phyloP scores from a whole-genome alignment of 768 basidiomycete species.

The Neoboletus subvelutipes region DNA sequence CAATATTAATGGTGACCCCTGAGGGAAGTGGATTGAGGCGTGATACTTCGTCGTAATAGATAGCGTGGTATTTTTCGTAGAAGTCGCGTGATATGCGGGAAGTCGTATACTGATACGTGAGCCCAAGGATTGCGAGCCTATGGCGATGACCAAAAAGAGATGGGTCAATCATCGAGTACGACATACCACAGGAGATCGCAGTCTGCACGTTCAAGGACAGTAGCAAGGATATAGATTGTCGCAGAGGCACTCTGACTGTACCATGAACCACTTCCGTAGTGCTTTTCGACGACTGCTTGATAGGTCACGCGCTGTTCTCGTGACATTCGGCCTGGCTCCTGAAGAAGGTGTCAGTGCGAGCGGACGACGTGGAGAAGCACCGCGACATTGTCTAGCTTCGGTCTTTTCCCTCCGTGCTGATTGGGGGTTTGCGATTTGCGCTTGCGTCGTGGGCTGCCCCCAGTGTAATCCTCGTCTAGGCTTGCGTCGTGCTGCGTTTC shows the following conservation, averaged over 20 bases:
- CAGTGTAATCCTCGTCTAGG: constrained; percentile 42
- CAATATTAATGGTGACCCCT: constrained; percentile 35
- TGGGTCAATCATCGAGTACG: not conserved
- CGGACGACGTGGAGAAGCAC: not conserved
- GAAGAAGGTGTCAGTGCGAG: constrained; percentile 7
- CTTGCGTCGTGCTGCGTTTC: constrained; percentile 41
- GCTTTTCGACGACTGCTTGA: constrained; percentile 65
- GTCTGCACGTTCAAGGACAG: constrained; percentile 87
- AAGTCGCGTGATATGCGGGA: constrained; percentile 82
- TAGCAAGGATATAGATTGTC: constrained; percentile 87
- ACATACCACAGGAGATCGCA: constrained; percentile 89
- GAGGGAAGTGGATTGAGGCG: constrained; percentile 75
- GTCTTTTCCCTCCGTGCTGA: constrained; percentile 53
- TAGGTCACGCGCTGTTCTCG: constrained; percentile 69
- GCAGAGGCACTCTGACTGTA: constrained; percentile 89
- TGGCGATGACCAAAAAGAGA: constrained; percentile 2
- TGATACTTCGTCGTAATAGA: constrained; percentile 90
- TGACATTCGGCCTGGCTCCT: constrained; percentile 59
- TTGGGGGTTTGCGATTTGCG: constrained; percentile 46
- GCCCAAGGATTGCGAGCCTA: constrained; percentile 90
- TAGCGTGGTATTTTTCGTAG: constrained; percentile 78
- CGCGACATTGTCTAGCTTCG: constrained; percentile 49
- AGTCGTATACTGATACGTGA: constrained; percentile 90
- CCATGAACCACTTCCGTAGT: constrained; percentile 84
- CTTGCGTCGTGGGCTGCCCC: constrained; percentile 43